Conservation (phyloP, 192 early-diverging fungal species). For the Dissophora ornata region DNA sequence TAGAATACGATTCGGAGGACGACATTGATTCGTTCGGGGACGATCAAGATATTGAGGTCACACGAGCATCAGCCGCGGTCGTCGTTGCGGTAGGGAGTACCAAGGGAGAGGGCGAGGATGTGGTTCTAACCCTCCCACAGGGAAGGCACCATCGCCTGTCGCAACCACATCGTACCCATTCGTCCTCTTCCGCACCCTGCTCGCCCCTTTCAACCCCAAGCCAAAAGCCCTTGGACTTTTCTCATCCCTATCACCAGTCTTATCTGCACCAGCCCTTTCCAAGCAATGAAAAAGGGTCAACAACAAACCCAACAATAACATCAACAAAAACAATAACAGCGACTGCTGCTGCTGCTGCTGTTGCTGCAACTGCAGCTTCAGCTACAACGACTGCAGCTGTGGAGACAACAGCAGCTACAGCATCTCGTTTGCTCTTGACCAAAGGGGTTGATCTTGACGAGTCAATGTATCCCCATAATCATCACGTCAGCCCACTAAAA, state of each 20-base stretch:
- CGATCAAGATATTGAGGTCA: slow-evolving; percentile 2
- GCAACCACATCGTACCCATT: slow-evolving; percentile 6
- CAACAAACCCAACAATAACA: background rate
- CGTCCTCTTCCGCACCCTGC: background rate
- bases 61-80: background rate
- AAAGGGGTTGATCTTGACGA: background rate
- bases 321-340: background rate
- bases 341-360: background rate
- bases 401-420: too few relatives aligned
- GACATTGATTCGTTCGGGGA: slow-evolving; percentile 12
- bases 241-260: slow-evolving; percentile 16
- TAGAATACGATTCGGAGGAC: slow-evolving; percentile 19
- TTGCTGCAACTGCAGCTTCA: too few relatives aligned
- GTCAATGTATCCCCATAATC: slow-evolving; percentile 1
- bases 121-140: background rate
- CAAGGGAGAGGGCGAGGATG: background rate
- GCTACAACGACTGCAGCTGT: background rate
- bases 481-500: slow-evolving; percentile 1
- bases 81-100: background rate
- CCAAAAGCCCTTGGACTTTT: slow-evolving; percentile 11
- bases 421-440: background rate
- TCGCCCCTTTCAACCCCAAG: background rate
- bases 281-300: slow-evolving; percentile 25
- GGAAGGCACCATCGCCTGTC: background rate
- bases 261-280: slow-evolving; percentile 18